Evolutionary conservation across 305 asterid species (phyloP), one percentile per base, ranked within the genome.

Genomic region (Fraxinus sp.): DNA sequence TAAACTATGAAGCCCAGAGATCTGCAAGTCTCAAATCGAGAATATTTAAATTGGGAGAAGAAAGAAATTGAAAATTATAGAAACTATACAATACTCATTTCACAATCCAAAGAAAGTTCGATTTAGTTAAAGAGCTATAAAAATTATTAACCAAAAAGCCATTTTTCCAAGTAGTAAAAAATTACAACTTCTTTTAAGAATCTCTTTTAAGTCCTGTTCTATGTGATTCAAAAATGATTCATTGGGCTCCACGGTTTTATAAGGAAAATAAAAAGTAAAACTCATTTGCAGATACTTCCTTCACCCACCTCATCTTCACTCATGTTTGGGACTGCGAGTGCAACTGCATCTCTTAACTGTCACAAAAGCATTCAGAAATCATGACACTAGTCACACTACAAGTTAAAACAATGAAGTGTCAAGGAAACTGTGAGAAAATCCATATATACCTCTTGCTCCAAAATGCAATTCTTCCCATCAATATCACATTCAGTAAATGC

Each of bases 401-500:
- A 68, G 49, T 43, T 66, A 41, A 68, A 75, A 35, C 82, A 79
- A 87, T 33, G 4, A 24, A 22, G 39, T 13, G 73, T 37, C 7
- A 41, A 13, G 43, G 78, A 30, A 28, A 66, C 35, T 81, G 78
- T 81, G 81, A 76, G 77, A 77, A 26, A 83, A 41, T 71, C 59
- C 74, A 70, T 52, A 74, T 14, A 39, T 75, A 97, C 99, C 97
- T 93, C 97, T 86, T 86, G 91, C 87, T 86, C 89, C 77, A 79
- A 83, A 86, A 97, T 87, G 91, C 88, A 88, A 84, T 84, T 64
- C 80, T 88, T 85, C 84, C 88, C 87, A 64, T 86, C 80, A 62
- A 5, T 28, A 81, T 89, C 93, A 59, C 97, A 93, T 86, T 84
- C 92, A 59, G 83, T 86, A 86, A 95, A 97, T 64, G 97, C 98